Evolutionary conservation across 2,329 filamentous ascomycete genomes (phyloP).

Genomic region (Hypocreales sp.): DNA sequence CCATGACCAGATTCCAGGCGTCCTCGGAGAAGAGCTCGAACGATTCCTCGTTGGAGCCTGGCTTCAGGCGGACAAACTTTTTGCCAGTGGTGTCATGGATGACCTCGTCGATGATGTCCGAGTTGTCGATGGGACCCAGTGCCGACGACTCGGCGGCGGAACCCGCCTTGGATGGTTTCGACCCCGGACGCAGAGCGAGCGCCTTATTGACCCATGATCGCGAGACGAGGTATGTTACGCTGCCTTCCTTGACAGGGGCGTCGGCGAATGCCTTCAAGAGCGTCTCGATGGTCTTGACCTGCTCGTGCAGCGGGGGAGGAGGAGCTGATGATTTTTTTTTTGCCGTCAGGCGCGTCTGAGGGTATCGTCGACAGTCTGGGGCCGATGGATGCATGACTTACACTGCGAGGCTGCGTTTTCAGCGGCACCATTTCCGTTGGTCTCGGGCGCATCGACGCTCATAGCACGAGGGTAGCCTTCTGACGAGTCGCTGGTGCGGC

Average conservation of each 20-base stretch:
- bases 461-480: constrained; percentile 19
- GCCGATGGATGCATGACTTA: constrained; percentile 10
- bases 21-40: constrained; percentile 64
- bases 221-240: constrained; percentile 65
- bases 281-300: constrained; percentile 57
- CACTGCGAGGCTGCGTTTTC: constrained; percentile 9
- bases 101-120: constrained; percentile 56
- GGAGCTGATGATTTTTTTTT: constrained; percentile 5
- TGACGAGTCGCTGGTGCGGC: constrained; percentile 6
- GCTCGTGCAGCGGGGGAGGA: constrained; percentile 31
- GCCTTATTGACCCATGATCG: constrained; percentile 65
- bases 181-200: constrained; percentile 45
- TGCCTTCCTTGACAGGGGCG: constrained; percentile 47
- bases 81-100: constrained; percentile 31
- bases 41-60: constrained; percentile 50
- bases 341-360: neutral
- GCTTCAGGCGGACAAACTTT: constrained; percentile 59
- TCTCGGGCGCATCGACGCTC: constrained; percentile 23
- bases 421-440: constrained; percentile 4
- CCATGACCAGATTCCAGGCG: constrained; percentile 67
- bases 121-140: constrained; percentile 79
- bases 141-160: constrained; percentile 36
- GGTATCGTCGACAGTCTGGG: too few relatives aligned
- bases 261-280: constrained; percentile 39
- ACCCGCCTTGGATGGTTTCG: constrained; percentile 41